Conservation (phyloP, 2,329 filamentous ascomycete genomes). For the Chaetothyriales sp. region DNA sequence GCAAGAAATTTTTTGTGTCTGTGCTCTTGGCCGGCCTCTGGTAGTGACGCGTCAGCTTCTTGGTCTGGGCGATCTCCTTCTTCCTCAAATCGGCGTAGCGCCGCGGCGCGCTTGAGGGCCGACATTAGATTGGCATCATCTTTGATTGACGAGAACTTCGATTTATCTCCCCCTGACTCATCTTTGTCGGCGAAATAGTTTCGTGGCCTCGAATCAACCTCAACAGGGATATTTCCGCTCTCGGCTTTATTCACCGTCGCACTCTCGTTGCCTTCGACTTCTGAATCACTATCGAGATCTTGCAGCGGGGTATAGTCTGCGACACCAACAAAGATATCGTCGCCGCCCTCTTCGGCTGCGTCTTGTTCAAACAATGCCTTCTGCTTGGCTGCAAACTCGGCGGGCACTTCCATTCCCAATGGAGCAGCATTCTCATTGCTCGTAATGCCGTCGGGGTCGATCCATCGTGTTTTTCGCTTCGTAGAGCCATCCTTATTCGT, state of each 20-base stretch:
- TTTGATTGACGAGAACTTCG: conserved; percentile 29
- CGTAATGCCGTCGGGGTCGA: conserved; percentile 24
- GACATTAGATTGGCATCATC: conserved; percentile 65
- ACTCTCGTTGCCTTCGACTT: conserved; percentile 25
- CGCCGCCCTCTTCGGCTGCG: conserved; percentile 36
- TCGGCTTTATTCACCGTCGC: conserved; percentile 9
- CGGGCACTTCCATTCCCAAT: conserved; percentile 38
- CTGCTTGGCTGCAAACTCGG: conserved; percentile 26
- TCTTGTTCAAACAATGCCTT: conserved; percentile 19
- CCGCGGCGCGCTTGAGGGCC: conserved; percentile 71
- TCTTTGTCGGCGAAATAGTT: conserved; percentile 32
- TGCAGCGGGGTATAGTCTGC: conserved; percentile 48
- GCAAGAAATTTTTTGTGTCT: conserved; percentile 25
- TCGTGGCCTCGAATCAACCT: conserved; percentile 26
- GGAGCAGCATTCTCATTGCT: conserved; percentile 21
- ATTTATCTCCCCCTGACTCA: conserved; percentile 41
- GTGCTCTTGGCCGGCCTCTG: conserved; percentile 7
- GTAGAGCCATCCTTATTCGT: conserved; percentile 47
- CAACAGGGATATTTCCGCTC: background rate
- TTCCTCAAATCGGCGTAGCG: conserved; percentile 36
- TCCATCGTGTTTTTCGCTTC: conserved; percentile 48
- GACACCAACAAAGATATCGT: conserved; percentile 50
- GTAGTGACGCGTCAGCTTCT: conserved; percentile 8
- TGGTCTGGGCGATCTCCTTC: conserved; percentile 24
- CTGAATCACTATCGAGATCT: conserved; percentile 35